Percentiles rank a stretch among this genome's conserved stretches.
These are phyloP conservation scores for Termitomyces heimii DNA, from an alignment of 768 basidiomycete species.

Conservation along the genomic window DNA sequence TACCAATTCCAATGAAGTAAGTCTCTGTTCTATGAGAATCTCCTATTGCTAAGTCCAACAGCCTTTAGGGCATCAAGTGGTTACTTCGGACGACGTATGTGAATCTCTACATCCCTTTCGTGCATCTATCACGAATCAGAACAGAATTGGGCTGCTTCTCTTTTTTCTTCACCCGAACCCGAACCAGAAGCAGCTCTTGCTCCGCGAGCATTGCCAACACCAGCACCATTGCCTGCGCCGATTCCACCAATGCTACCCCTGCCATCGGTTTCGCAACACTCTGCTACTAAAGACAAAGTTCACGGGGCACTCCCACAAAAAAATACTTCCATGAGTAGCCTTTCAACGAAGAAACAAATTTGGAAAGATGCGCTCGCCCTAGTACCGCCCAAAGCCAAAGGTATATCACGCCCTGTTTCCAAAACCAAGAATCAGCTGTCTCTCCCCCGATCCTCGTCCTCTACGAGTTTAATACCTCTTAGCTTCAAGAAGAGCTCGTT, in stretches of 20 bases:
- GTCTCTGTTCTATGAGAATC: neutral
- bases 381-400: conserved; percentile 34
- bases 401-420: conserved; percentile 11
- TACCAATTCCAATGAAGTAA: neutral
- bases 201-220: neutral
- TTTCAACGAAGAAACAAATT: conserved; percentile 48
- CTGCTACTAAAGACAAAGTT: conserved; percentile 6
- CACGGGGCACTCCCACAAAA: conserved; percentile 10
- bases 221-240: neutral
- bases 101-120: neutral
- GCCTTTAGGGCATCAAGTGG: neutral
- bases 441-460: neutral
- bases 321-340: conserved; percentile 24
- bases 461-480: conserved; percentile 20
- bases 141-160: neutral
- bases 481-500: conserved; percentile 37
- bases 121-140: neutral
- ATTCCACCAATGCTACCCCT: neutral
- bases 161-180: conserved; percentile 2
- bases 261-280: conserved; percentile 11
- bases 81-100: neutral
- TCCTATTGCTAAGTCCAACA: neutral
- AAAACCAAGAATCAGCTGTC: conserved; percentile 6
- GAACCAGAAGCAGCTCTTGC: neutral
- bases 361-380: conserved; percentile 33